These are phyloP conservation scores for Candida glucosophila DNA, from an alignment of 1,139 yeast species.

Conservation along the genomic window DNA sequence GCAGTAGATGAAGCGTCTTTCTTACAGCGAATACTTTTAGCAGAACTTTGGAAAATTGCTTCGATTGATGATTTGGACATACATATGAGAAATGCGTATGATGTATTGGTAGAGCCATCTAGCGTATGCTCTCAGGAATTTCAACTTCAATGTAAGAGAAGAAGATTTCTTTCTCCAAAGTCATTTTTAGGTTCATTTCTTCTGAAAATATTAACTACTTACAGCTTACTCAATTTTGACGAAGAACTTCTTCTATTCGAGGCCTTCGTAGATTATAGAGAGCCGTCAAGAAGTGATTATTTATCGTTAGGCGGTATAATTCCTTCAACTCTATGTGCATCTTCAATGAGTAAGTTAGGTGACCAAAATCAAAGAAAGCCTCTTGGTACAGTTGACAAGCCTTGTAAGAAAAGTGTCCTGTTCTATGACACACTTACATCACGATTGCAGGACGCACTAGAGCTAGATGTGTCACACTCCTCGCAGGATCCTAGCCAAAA, in stretches of 20 bases:
- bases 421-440: conserved; percentile 12
- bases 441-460: conserved; percentile 15
- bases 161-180: conserved; percentile 18
- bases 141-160: conserved; percentile 1
- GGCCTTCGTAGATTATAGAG: conserved; percentile 45
- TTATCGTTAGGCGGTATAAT: too few species aligned
- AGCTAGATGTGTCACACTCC: conserved; percentile 5
- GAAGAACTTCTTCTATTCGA: conserved; percentile 46
- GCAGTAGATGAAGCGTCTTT: conserved; percentile 6
- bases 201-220: conserved; percentile 35
- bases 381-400: neutral
- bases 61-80: conserved; percentile 29
- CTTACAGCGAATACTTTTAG: conserved; percentile 8
- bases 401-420: conserved; percentile 9
- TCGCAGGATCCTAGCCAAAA: conserved; percentile 6
- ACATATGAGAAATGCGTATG: conserved; percentile 8
- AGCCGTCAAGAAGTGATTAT: conserved; percentile 20
- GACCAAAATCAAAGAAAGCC: too few species aligned
- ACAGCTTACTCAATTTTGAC: conserved; percentile 50
- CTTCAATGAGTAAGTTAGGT: conserved; percentile 5
- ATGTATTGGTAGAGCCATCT: conserved; percentile 5
- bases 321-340: too few species aligned
- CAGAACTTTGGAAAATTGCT: conserved; percentile 24
- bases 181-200: conserved; percentile 32
- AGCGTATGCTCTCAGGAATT: conserved; percentile 4